These are phyloP conservation scores for Vanilla planifolia DNA, from an alignment of 106 monocot genomes.

Conservation along the genomic window DNA sequence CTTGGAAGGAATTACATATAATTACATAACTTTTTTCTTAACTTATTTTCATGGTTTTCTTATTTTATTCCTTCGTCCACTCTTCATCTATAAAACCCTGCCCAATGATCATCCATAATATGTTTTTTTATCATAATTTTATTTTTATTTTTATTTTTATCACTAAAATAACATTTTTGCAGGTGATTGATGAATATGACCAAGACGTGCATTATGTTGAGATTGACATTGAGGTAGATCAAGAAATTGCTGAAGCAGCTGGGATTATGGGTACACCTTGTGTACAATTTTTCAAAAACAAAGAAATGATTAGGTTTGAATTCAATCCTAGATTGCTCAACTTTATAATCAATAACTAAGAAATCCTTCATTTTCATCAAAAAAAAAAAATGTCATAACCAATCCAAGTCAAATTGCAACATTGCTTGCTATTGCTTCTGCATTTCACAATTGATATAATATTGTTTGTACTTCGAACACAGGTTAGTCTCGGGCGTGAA, in stretches of 20 bases:
- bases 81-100: too few species aligned
- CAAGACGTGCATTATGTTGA: constrained; percentile 84
- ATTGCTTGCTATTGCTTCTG: neutral
- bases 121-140: too few species aligned
- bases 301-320: constrained; percentile 85
- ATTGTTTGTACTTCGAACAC: constrained; percentile 3
- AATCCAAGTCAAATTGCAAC: neutral
- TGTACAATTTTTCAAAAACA: constrained; percentile 96
- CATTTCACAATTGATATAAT: neutral
- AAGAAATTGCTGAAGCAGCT: constrained; percentile 93
- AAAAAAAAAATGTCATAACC: too few species aligned
- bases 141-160: neutral
- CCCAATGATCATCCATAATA: too few species aligned
- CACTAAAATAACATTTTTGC: constrained; percentile 1
- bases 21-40: too few species aligned
- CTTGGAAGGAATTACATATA: too few species aligned
- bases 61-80: too few species aligned
- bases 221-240: constrained; percentile 98
- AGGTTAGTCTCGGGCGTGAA: constrained; percentile 92
- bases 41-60: too few species aligned
- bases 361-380: too few species aligned
- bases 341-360: too few species aligned
- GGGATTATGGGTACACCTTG: constrained; percentile 98
- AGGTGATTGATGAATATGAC: constrained; percentile 94
- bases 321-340: neutral